Conservation (phyloP, 495 filamentous ascomycete genomes). For the Neurospora sp. region DNA sequence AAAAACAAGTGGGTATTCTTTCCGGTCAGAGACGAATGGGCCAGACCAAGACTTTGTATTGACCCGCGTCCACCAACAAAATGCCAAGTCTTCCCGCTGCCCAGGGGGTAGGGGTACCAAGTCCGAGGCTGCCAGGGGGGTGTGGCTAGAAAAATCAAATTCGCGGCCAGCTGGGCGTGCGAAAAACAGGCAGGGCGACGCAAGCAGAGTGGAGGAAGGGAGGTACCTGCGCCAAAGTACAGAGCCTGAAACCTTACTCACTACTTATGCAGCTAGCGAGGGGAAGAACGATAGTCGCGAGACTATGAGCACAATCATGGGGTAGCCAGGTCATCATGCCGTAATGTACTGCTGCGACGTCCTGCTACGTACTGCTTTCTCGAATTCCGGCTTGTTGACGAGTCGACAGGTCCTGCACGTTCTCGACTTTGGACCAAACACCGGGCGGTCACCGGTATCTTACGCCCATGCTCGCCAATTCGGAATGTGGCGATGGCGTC, state of each 20-base stretch:
- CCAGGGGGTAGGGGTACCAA: slow-evolving; percentile 2
- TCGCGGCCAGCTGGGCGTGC: background rate
- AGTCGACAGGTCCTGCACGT: background rate
- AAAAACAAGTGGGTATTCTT: background rate
- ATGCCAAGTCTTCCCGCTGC: background rate
- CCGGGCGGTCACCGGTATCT: background rate
- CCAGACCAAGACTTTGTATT: slow-evolving; percentile 14
- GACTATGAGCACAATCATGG: background rate
- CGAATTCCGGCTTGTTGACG: background rate
- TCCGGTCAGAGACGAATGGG: slow-evolving; percentile 3
- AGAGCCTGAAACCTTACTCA: background rate
- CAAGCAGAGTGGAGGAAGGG: background rate
- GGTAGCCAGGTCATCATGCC: background rate
- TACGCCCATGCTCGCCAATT: background rate
- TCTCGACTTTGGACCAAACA: background rate
- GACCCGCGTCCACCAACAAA: slow-evolving; percentile 4
- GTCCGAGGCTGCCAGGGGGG: slow-evolving; percentile 2
- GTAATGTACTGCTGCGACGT: background rate
- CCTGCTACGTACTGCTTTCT: background rate
- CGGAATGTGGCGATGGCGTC: background rate
- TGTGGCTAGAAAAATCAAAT: background rate
- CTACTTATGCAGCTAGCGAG: background rate
- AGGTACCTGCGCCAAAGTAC: background rate
- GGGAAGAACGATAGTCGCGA: background rate
- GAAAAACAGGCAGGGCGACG: background rate